Evolutionary conservation across 371 early-diverging fungal genomes (phyloP), one percentile per base, ranked within the genome.

Genomic region (Saksenaea oblongispora): DNA sequence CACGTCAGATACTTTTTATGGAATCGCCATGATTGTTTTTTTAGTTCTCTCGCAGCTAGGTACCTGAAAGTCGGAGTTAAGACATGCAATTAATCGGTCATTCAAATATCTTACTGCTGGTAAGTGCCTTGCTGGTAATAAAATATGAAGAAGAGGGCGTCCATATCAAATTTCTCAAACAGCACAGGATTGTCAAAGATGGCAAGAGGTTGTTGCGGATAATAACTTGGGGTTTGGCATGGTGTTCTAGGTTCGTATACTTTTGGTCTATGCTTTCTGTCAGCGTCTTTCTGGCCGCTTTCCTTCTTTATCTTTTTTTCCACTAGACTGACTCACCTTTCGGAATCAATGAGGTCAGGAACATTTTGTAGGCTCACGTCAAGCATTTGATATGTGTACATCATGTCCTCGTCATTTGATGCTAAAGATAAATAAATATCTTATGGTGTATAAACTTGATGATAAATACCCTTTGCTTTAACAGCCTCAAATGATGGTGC

Each of bases 1-100:
- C 99, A 99, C 24, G 98, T 98, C 65, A 89, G 79, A 67, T 98
- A 98, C 80, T 98, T 97, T 76, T 97, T 98, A 81, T 99, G 99
- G 78, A 97, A 99, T 59, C 99, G 87, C 99, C 99, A 99, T 15
- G 94, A 93, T 71, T 97, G 97, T 68, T 93, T 90, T 76, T 99
- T 99, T 61, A 99, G 79, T 72, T 98, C 98, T 58, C 91, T 85
- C 15, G 98, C 98, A 14, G 99, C 99, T 58, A 98, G 82, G 71
- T 93, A 94, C 63, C 93, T 92, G 66, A 26, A 9, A 56, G 17
- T 54, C 24, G 22, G 22, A 31, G 31, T 31, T 31, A 31, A 2
- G 31, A 2, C 4, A 31, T 31, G 18, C 47, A 47, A 26, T 39
- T 13, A 22, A 28, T 39, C 17, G 17, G 36, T 35, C 36, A 31